Evolutionary conservation across 2,329 filamentous ascomycete species (phyloP), one percentile per base, ranked within the genome.

Genomic region (Venturia carpophila): DNA sequence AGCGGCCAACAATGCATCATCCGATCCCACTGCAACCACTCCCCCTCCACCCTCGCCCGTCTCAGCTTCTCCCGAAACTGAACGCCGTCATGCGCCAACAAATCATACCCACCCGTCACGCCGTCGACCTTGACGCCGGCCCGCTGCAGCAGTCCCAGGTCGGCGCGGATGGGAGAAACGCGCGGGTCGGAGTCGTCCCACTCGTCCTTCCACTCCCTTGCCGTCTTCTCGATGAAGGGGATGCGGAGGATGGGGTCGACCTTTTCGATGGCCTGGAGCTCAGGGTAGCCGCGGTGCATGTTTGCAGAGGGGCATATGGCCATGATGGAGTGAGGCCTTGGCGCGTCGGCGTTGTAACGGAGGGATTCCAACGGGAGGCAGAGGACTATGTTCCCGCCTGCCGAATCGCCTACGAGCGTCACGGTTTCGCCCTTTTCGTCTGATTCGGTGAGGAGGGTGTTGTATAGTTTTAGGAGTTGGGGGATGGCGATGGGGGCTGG

Each of bases 1-100:
- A 86, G 71, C 0, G 81, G 77, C 63, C 85, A 86, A 66, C 81
- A 84, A 71, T 86, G 84, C 81, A 86, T 86, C 72, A 85, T 81
- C 21, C 79, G 79, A 21, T 83, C 78, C 83, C 84, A 86, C 11
- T 83, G 75, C 49, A 86, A 68, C 84, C 84, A 86, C 65, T 82
- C 75, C 0, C 84, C 84, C 1, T 71, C 61, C 0, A 85, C 76
- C 0, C 78, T 76, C 21, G 73, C 70, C 55, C 78, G 70, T 37
- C 74, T 73, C 7, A 79, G 80, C 64, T 75, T 77, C 2, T 82
- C 76, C 5, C 80, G 70, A 61, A 84, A 82, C 0, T 76, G 67
- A 1, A 82, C 67, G 1, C 78, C 81, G 68, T 85, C 83, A 0
- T 83, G 82, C 0, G 76, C 75, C 1, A 86, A 71, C 0, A 86